phyloP scores from a whole-genome alignment of 2,329 filamentous ascomycete genomes.

The Talaromyces amestolkiae region DNA sequence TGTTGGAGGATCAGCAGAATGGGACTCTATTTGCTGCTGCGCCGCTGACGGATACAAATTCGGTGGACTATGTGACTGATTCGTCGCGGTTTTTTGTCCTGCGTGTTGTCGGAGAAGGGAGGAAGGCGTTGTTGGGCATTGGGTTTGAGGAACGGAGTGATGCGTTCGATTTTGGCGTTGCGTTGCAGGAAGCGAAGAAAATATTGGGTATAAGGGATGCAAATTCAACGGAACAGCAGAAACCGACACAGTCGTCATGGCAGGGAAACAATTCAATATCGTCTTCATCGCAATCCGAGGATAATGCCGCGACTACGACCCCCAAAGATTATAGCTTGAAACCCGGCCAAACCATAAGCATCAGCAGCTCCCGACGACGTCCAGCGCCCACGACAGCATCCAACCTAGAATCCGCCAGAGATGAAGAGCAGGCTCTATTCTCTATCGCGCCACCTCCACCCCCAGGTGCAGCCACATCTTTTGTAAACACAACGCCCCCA shows the following conservation, averaged over 20 bases:
- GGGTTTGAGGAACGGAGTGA: slow-evolving; percentile 85
- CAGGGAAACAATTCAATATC: background rate
- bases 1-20: slow-evolving; percentile 71
- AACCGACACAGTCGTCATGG: slow-evolving; percentile 17
- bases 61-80: slow-evolving; percentile 75
- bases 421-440: slow-evolving; percentile 57
- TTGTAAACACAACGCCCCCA: slow-evolving; percentile 6
- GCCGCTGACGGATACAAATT: slow-evolving; percentile 65
- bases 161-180: slow-evolving; percentile 80
- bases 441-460: slow-evolving; percentile 69
- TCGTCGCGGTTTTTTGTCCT: slow-evolving; percentile 82
- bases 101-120: slow-evolving; percentile 71
- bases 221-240: background rate
- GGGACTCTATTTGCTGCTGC: slow-evolving; percentile 80
- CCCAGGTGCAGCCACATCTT: slow-evolving; percentile 49
- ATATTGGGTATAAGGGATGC: slow-evolving; percentile 60
- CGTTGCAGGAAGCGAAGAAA: slow-evolving; percentile 73
- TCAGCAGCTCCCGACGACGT: slow-evolving; percentile 66
- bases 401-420: slow-evolving; percentile 25
- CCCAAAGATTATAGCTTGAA: slow-evolving; percentile 77
- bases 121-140: slow-evolving; percentile 76
- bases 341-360: slow-evolving; percentile 83
- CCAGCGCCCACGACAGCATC: slow-evolving; percentile 16
- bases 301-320: background rate
- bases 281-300: background rate